Conservation (phyloP, 2,329 filamentous ascomycete species). For the Fusarium sp. region DNA sequence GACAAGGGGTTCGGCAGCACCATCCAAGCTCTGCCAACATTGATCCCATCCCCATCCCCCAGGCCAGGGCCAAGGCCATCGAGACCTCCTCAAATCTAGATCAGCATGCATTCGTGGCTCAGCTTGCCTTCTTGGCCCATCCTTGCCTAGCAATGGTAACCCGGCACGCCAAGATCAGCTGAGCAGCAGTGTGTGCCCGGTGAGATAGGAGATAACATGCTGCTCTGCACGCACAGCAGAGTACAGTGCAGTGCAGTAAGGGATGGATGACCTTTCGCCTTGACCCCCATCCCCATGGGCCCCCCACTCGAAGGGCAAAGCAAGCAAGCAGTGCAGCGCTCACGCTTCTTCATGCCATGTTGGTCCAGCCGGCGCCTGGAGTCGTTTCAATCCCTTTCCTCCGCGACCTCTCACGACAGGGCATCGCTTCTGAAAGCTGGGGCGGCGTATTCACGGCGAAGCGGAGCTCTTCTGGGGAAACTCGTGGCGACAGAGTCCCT, state of each 20-base stretch:
- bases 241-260: background rate
- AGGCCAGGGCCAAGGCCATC: background rate
- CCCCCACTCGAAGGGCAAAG: constrained; percentile 27
- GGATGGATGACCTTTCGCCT: background rate
- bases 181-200: constrained; percentile 8
- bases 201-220: constrained; percentile 31
- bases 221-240: constrained; percentile 4
- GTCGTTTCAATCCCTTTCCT: constrained; percentile 8
- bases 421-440: constrained; percentile 8
- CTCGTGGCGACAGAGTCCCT: background rate
- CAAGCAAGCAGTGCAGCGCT: constrained; percentile 24
- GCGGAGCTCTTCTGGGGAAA: constrained; percentile 6
- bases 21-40: background rate
- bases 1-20: background rate
- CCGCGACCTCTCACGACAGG: constrained; percentile 13
- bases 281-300: background rate
- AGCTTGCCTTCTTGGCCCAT: constrained; percentile 2
- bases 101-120: constrained; percentile 1
- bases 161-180: constrained; percentile 21
- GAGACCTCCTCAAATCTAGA: constrained; percentile 14
- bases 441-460: constrained; percentile 15
- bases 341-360: background rate
- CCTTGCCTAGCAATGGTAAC: constrained; percentile 12
- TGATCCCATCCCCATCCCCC: constrained; percentile 2
- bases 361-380: background rate